Percentiles rank a stretch among this genome's conserved stretches.
phyloP scores from a whole-genome alignment of 2,329 filamentous ascomycete genomes.

The Teratosphaeria nubilosa region DNA sequence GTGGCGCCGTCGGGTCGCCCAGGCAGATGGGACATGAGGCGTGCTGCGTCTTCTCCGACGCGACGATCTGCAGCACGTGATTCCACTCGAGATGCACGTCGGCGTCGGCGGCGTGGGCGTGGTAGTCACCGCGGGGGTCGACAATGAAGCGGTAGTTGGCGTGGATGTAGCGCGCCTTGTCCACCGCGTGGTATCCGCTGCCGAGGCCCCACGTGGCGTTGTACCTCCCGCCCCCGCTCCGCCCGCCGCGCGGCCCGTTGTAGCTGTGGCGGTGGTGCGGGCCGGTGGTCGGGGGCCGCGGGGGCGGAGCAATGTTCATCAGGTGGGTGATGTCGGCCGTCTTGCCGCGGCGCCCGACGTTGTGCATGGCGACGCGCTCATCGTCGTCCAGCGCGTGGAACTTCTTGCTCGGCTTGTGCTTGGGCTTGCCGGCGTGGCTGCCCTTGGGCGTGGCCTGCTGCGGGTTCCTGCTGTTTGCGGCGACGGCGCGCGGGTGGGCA shows the following conservation, averaged over 20 bases:
- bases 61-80: conserved; percentile 81
- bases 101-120: conserved; percentile 69
- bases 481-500: conserved; percentile 34
- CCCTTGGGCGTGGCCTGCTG: conserved; percentile 43
- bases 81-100: conserved; percentile 87
- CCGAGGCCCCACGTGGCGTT: conserved; percentile 76
- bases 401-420: conserved; percentile 72
- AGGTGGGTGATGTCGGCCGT: conserved; percentile 87
- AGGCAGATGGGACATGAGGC: conserved; percentile 91
- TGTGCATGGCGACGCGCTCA: conserved; percentile 43
- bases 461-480: conserved; percentile 52
- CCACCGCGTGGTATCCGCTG: conserved; percentile 78
- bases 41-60: conserved; percentile 77
- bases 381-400: conserved; percentile 67
- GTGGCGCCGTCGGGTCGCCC: conserved; percentile 80
- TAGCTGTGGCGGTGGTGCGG: conserved; percentile 30
- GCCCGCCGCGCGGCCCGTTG: conserved; percentile 31
- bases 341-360: conserved; percentile 65
- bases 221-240: conserved; percentile 42
- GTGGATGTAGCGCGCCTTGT: conserved; percentile 87
- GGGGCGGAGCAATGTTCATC: conserved; percentile 79
- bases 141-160: conserved; percentile 98
- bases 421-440: conserved; percentile 62
- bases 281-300: conserved; percentile 54
- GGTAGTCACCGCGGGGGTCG: conserved; percentile 69